Conservation (phyloP, 2,329 filamentous ascomycete genomes). For the Diaporthe vexans region DNA sequence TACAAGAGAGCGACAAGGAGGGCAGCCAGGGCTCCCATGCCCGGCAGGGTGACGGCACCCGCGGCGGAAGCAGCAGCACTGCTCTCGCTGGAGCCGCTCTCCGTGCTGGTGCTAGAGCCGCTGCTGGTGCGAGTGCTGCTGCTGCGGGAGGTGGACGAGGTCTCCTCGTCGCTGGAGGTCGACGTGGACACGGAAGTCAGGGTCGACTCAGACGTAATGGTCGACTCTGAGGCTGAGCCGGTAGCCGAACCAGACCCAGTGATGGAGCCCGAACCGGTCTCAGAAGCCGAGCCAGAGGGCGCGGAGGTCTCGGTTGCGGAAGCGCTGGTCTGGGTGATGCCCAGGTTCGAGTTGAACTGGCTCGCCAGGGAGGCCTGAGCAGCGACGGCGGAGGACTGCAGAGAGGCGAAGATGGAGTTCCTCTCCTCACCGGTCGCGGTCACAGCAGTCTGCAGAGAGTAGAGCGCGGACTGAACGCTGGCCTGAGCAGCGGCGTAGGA, state of each 20-base stretch:
- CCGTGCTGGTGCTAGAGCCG: slow-evolving; percentile 2
- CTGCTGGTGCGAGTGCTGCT: slow-evolving; percentile 19
- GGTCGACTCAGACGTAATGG: slow-evolving; percentile 10
- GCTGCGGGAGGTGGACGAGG: slow-evolving; percentile 17
- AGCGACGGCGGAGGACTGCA: slow-evolving; percentile 31
- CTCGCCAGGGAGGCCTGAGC: slow-evolving; percentile 19
- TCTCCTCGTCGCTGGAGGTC: neutral
- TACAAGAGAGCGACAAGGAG: slow-evolving; percentile 26
- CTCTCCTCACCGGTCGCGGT: slow-evolving; percentile 28
- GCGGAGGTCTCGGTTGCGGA: slow-evolving; percentile 3
- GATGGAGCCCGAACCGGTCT: neutral
- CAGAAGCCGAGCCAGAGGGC: slow-evolving; percentile 6
- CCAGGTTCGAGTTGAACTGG: slow-evolving; percentile 21
- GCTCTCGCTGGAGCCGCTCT: slow-evolving; percentile 33
- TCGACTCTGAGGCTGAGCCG: slow-evolving; percentile 2
- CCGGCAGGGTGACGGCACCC: slow-evolving; percentile 15
- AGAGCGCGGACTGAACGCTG: slow-evolving; percentile 19
- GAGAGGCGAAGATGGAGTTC: slow-evolving; percentile 30
- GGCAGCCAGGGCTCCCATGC: slow-evolving; percentile 26
- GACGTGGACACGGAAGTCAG: neutral
- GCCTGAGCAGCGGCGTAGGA: slow-evolving; percentile 30
- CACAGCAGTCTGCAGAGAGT: slow-evolving; percentile 25
- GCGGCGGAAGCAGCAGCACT: slow-evolving; percentile 19
- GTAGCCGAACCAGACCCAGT: neutral
- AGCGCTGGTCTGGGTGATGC: slow-evolving; percentile 10